Evolutionary conservation across 176 grass and related monocot species (phyloP), one percentile per base, ranked within the genome.

Genomic region (Melocanna baccifera): DNA sequence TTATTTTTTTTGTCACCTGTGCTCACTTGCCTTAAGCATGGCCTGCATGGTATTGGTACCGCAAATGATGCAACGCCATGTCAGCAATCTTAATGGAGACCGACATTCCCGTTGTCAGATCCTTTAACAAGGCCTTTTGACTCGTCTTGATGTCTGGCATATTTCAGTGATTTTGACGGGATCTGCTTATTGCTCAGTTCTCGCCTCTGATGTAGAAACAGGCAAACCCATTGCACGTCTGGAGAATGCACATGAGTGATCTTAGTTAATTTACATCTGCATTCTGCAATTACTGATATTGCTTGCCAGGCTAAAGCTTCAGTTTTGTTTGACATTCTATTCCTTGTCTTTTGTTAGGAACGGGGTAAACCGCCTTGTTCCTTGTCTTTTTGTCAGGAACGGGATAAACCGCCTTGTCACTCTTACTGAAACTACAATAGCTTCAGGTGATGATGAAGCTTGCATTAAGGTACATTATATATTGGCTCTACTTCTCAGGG

Each of bases 361-460:
- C 18, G n/a, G n/a, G n/a, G n/a, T n/a, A n/a, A n/a, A n/a, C n/a
- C n/a, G n/a, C n/a, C n/a, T n/a, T n/a, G n/a, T n/a, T n/a, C n/a
- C n/a, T n/a, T n/a, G n/a, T n/a, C n/a, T n/a, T n/a, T n/a, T n/a
- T n/a, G n/a, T n/a, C n/a, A n/a, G n/a, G n/a, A n/a, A n/a, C n/a
- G 75, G 82, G 22, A 90, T 98, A 67, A 98, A 95, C 80, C 82
- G 92, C 64, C 57, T 98, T 58, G 85, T 95, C 66, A 88, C 85
- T 89, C 92, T 98, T 88, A 93, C 92, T 57, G 95, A 98, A 84
- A 91, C 85, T 37, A 90, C 69, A 30, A 58, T 98, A 74, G 92
- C 92, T 78, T 93, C 95, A 53, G 91, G 95, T 75, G 92, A 98
- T 16, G 95, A 98, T 88, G 92, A 93, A 72, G 89, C 92, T 30